These are phyloP conservation scores for Alternaria arbusti DNA, from an alignment of 2,329 filamentous ascomycete species.

Conservation along the genomic window DNA sequence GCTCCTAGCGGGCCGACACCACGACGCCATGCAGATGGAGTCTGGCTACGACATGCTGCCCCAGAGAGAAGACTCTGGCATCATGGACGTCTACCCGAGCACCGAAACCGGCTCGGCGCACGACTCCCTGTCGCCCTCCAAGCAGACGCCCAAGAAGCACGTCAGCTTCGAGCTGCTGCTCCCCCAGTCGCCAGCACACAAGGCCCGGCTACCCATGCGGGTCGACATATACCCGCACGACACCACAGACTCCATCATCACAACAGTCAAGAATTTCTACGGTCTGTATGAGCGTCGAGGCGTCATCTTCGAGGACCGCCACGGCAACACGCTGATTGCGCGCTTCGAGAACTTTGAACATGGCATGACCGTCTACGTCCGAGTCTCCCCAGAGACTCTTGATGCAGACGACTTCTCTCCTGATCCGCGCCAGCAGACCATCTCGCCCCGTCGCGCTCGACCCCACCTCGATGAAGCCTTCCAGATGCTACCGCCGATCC, in stretches of 20 bases:
- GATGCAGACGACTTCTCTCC: slow-evolving; percentile 56
- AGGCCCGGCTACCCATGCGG: slow-evolving; percentile 80
- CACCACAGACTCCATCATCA: slow-evolving; percentile 96
- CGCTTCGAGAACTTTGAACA: slow-evolving; percentile 94
- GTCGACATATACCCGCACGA: slow-evolving; percentile 95
- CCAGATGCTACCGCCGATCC: slow-evolving; percentile 66
- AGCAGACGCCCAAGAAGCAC: slow-evolving; percentile 62
- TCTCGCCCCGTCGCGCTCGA: slow-evolving; percentile 59
- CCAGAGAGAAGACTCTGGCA: slow-evolving; percentile 36
- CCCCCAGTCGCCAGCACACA: slow-evolving; percentile 69
- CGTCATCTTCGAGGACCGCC: slow-evolving; percentile 92
- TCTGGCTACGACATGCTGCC: slow-evolving; percentile 36
- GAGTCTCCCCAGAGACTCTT: slow-evolving; percentile 71
- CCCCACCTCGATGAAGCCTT: slow-evolving; percentile 69
- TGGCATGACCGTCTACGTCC: slow-evolving; percentile 92
- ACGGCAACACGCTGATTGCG: slow-evolving; percentile 89
- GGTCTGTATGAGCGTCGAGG: slow-evolving; percentile 86
- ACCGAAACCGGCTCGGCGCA: slow-evolving; percentile 41
- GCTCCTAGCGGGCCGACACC: slow-evolving; percentile 37
- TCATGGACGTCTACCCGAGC: slow-evolving; percentile 46
- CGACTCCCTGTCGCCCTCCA: slow-evolving; percentile 46
- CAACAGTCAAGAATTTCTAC: slow-evolving; percentile 98
- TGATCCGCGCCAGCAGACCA: slow-evolving; percentile 54
- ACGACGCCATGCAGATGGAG: slow-evolving; percentile 30
- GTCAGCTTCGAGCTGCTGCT: slow-evolving; percentile 81